Conservation (phyloP, 192 early-diverging fungal genomes). For the Hyaloraphidium curvatum region DNA sequence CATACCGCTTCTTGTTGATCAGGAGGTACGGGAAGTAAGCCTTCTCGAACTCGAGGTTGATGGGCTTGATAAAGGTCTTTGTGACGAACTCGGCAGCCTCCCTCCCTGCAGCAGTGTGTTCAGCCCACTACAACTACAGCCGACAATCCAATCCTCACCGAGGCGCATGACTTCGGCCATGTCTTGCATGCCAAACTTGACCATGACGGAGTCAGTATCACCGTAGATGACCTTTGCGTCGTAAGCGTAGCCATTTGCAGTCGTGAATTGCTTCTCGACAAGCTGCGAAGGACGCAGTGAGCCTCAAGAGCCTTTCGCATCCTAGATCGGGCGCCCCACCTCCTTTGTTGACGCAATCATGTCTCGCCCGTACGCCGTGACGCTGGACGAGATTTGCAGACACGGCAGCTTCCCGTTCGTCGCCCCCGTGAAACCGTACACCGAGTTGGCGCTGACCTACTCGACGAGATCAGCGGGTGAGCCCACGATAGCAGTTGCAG, state of each 20-base stretch:
- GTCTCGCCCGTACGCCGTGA: slow-evolving; percentile 81
- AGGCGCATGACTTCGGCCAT: slow-evolving; percentile 74
- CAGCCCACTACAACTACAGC: not conserved
- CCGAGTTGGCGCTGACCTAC: slow-evolving; percentile 83
- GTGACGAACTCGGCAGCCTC: slow-evolving; percentile 80
- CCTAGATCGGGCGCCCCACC: slow-evolving; percentile 8
- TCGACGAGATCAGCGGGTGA: slow-evolving; percentile 4
- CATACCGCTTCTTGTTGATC: slow-evolving; percentile 97
- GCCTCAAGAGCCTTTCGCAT: slow-evolving; percentile 3
- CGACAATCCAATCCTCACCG: slow-evolving; percentile 17
- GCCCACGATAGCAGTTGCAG: too few relatives aligned
- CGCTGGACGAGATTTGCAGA: slow-evolving; percentile 79
- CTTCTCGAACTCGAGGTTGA: slow-evolving; percentile 98
- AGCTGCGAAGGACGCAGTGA: slow-evolving; percentile 12
- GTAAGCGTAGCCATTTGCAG: slow-evolving; percentile 69
- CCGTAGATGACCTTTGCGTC: slow-evolving; percentile 91
- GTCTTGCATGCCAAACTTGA: slow-evolving; percentile 73
- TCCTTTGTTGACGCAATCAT: slow-evolving; percentile 87
- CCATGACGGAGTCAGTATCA: slow-evolving; percentile 98
- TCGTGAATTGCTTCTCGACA: slow-evolving; percentile 63
- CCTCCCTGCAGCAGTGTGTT: slow-evolving; percentile 22
- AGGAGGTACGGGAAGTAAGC: slow-evolving; percentile 95
- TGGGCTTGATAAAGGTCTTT: slow-evolving; percentile 64
- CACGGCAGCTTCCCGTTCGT: slow-evolving; percentile 80
- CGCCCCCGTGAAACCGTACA: slow-evolving; percentile 94